Base-by-base conservation (phyloP, 2,329 filamentous ascomycete genomes). In the Elsinoe fawcettii region DNA sequence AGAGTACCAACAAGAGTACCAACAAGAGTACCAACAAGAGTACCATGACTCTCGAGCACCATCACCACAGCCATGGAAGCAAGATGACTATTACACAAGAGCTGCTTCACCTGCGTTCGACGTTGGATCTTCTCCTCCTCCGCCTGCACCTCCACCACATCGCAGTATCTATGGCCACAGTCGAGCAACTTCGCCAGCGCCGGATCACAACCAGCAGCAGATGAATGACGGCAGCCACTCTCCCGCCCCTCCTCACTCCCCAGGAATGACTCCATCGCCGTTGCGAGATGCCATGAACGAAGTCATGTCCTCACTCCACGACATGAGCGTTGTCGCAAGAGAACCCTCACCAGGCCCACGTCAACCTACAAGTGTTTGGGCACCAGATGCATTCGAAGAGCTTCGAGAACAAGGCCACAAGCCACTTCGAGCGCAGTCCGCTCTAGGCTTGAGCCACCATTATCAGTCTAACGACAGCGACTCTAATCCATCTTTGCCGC, bases 221-320 rank as follows among this genome's bases (percentile, higher is more conserved):
- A 74, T 79, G 56, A 84, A 80, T 1, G 58, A 58, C 59, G 67
- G 80, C 60, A 78, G 71, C 61, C 76, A 77, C 5, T 88, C 87
- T 1, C 85, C 86, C 0, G 77, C 75, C 34, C 85, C 39, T 37
- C 41, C 85, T 2, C 83, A 83, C 3, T 90, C 89, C 4, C 84
- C 87, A 1, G 82, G 81, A 23, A 70, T 70, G 66, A 99, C 93
- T 0, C 93, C 93, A 1, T 97, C 93, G 2, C 93, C 93, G 0
- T 75, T 99, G 2, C 81, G 93, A 59, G 90, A 91, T 70, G 93
- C 93, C 1, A 99, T 99, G 90, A 92, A 97, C 67, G 92, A 95
- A 70, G 91, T 99, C 3, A 96, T 97, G 83, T 90, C 93, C 63
- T 95, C 93, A 57, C 73, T 99, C 43, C 86, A 95, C 67, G 90